phyloP scores from a whole-genome alignment of 306 rosid genomes.

The Medicago lupulina region DNA sequence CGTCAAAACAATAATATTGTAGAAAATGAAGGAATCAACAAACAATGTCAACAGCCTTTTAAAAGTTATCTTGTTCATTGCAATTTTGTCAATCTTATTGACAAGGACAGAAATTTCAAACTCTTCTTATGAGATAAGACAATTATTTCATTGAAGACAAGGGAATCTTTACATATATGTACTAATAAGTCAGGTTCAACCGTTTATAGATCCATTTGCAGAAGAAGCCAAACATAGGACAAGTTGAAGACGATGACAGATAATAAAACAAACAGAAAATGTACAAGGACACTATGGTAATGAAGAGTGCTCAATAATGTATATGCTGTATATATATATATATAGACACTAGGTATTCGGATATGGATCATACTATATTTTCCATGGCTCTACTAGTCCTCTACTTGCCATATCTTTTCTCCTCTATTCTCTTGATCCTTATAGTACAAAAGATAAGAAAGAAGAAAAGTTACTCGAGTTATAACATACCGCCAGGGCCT shows the following conservation, averaged over 20 bases:
- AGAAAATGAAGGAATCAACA: not conserved
- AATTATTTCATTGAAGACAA: constrained; percentile 14
- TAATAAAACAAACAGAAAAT: not conserved
- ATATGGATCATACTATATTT: not conserved
- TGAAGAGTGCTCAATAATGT: not conserved
- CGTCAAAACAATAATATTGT: not conserved
- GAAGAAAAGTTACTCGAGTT: not conserved
- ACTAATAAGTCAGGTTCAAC: not conserved
- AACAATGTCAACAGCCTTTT: not conserved
- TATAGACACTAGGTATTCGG: constrained; percentile 1
- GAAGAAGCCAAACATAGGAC: constrained; percentile 1
- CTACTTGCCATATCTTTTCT: not conserved
- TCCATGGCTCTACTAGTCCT: constrained; percentile 21
- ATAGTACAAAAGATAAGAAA: not conserved
- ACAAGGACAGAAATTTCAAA: not conserved
- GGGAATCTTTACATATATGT: not conserved
- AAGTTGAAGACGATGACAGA: not conserved
- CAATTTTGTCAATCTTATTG: not conserved
- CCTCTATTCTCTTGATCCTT: constrained; percentile 16
- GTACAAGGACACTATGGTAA: not conserved
- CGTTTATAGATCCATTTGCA: not conserved
- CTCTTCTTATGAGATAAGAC: not conserved
- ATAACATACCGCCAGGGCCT: constrained; percentile 47
- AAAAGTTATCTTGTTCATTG: not conserved
- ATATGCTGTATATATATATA: constrained; percentile 24